These are phyloP conservation scores for Ascobolus immersus DNA, from an alignment of 495 filamentous ascomycete genomes.

Conservation along the genomic window DNA sequence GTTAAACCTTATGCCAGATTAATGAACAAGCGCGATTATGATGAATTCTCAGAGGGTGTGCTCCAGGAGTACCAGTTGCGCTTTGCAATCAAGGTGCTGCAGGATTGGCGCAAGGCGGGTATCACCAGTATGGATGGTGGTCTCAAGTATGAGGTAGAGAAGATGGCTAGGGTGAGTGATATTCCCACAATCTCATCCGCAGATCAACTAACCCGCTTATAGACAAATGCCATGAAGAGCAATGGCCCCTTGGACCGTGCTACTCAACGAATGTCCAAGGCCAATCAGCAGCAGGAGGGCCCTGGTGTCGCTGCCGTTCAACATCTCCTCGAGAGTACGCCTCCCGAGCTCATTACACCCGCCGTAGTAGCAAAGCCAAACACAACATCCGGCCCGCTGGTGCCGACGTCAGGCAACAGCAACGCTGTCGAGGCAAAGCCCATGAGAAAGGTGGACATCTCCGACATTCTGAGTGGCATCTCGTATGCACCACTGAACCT, in stretches of 20 bases:
- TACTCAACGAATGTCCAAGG: constrained; percentile 14
- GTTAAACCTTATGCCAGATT: constrained; percentile 88
- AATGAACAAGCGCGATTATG: constrained; percentile 84
- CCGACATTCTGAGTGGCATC: too few relatives aligned
- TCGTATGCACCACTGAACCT: constrained; percentile 42
- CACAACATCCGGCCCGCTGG: constrained; percentile 10
- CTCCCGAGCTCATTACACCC: constrained; percentile 14
- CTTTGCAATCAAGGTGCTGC: constrained; percentile 67
- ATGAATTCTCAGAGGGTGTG: constrained; percentile 54
- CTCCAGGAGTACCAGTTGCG: constrained; percentile 77
- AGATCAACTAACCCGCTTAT: too few relatives aligned
- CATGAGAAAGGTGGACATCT: too few relatives aligned
- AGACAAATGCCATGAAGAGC: constrained; percentile 5
- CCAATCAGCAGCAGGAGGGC: too few relatives aligned
- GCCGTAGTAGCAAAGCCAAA: constrained; percentile 11
- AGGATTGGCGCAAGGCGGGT: constrained; percentile 72
- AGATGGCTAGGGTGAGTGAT: constrained; percentile 33
- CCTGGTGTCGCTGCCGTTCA: too few relatives aligned
- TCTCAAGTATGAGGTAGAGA: constrained; percentile 88
- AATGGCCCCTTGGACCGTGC: constrained; percentile 13
- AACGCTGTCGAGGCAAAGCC: constrained; percentile 11
- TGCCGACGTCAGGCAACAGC: constrained; percentile 5
- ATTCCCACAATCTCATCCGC: too few relatives aligned
- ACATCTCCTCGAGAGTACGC: too few relatives aligned
- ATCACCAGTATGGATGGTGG: constrained; percentile 64